Evolutionary conservation across 2,329 filamentous ascomycete genomes (phyloP), one percentile per base, ranked within the genome.

Genomic region (Byssothecium circinans): DNA sequence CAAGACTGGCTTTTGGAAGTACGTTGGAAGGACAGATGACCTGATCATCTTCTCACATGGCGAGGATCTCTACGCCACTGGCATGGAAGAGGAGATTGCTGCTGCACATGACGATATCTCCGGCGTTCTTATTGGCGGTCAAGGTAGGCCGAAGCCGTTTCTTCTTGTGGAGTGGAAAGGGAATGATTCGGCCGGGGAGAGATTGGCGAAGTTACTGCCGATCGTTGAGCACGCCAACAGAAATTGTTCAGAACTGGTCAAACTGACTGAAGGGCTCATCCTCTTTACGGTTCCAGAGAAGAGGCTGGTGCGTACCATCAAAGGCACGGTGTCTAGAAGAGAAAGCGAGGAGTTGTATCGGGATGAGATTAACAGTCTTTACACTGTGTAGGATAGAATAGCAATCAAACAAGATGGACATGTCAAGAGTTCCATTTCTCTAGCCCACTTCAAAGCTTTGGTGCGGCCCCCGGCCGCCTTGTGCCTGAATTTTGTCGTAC

Each of bases 21-120:
- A 57, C 30, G 18, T 53, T 11, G 62, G 60, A 4, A 52, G 64
- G n/a, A 53, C 48, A 0, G 77, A 80, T 48, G 74, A 77, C 49
- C 65, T 80, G 38, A 74, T 80, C 14, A 76, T 80, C 11, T 74
- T 81, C 25, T 75, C 73, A 2, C 79, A 75, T 36, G 78, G 78
- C 27, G 76, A 80, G 61, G 80, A 80, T 58, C 57, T 80, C 5
- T 45, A 45, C 18, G 47, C 33, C 7, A 34, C 22, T 10, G 41
- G 43, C 20, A 42, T 48, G 5, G 40, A 43, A 25, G 19, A 57
- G 47, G 29, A 30, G n/a, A 41, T 53, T 19, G n/a, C 23, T 22
- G 17, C 37, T 25, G 36, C 36, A 4, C 37, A 41, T 27, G 36
- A 12, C 17, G 32, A 14, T 11, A 33, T 52, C 6, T 37, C 33